phyloP scores from a whole-genome alignment of 495 filamentous ascomycete genomes.

The Friedmanniomyces simplex region DNA sequence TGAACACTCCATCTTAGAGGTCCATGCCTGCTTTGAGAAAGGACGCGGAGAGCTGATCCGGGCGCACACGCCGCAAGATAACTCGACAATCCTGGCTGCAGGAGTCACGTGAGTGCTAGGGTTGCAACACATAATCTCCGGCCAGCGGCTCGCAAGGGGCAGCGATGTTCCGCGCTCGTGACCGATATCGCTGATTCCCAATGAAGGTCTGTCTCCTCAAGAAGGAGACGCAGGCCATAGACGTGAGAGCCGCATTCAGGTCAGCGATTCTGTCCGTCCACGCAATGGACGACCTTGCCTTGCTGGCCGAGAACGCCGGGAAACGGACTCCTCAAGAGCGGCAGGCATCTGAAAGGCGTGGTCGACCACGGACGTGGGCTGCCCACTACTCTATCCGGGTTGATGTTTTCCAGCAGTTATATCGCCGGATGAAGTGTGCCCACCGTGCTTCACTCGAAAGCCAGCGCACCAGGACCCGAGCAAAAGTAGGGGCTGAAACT shows the following conservation, averaged over 20 bases:
- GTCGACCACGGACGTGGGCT: background rate
- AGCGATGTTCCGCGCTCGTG: background rate
- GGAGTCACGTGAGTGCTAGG: background rate
- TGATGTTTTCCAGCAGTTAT: background rate
- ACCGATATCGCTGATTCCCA: background rate
- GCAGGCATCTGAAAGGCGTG: background rate
- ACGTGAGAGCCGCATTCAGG: background rate
- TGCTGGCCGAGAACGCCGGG: background rate
- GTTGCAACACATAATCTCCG: background rate
- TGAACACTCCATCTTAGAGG: background rate
- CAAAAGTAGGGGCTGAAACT: background rate
- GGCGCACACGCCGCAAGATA: background rate
- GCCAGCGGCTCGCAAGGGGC: background rate
- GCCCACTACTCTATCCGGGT: background rate
- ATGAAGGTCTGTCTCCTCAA: background rate
- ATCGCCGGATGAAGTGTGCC: background rate
- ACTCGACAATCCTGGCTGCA: background rate
- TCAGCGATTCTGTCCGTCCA: background rate
- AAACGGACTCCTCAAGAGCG: background rate
- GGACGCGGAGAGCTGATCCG: background rate
- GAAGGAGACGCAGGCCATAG: background rate
- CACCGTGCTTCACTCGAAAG: background rate
- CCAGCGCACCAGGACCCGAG: background rate
- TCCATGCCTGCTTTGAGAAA: background rate
- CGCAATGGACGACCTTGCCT: background rate